phyloP scores from a whole-genome alignment of 192 early-diverging fungal species.

The Coemansia sp. region DNA sequence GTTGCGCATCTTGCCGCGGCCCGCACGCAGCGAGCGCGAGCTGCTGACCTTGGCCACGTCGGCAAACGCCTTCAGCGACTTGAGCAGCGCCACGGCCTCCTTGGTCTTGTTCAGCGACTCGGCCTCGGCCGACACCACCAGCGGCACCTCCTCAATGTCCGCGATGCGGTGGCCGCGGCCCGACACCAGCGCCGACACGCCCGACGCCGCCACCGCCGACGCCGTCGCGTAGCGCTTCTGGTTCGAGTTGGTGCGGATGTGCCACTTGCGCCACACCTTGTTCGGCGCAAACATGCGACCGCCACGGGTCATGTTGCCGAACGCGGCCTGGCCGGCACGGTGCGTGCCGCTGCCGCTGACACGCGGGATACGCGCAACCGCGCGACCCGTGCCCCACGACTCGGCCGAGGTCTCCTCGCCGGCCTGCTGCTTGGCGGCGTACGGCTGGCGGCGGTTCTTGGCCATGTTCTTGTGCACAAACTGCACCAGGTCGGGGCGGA shows the following conservation, averaged over 20 bases:
- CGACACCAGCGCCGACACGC: constrained; percentile 83
- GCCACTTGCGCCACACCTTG: constrained; percentile 99
- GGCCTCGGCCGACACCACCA: constrained; percentile 75
- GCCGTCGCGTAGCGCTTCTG: constrained; percentile 96
- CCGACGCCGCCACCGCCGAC: constrained; percentile 94
- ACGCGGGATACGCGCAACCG: constrained; percentile 99
- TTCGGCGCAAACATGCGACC: constrained; percentile 99
- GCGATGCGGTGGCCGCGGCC: constrained; percentile 97
- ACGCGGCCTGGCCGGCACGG: constrained; percentile 96
- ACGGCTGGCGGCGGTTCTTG: constrained; percentile 98
- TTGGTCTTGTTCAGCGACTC: constrained; percentile 89
- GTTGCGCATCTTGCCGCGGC: constrained; percentile 95
- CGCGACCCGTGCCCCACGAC: constrained; percentile 98
- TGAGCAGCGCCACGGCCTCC: constrained; percentile 85
- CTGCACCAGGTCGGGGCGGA: constrained; percentile 92
- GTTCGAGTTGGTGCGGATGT: constrained; percentile 97
- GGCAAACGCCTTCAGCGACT: constrained; percentile 87
- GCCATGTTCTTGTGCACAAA: constrained; percentile 96
- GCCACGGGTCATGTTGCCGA: constrained; percentile 99
- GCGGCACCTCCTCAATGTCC: constrained; percentile 88
- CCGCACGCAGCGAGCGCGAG: constrained; percentile 95
- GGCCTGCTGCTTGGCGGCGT: constrained; percentile 92
- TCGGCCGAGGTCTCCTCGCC: constrained; percentile 98
- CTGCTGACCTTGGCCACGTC: constrained; percentile 93
- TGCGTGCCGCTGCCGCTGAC: constrained; percentile 94